These are phyloP conservation scores for Amylocarpus encephaloides DNA, from an alignment of 2,329 filamentous ascomycete species.

Conservation along the genomic window DNA sequence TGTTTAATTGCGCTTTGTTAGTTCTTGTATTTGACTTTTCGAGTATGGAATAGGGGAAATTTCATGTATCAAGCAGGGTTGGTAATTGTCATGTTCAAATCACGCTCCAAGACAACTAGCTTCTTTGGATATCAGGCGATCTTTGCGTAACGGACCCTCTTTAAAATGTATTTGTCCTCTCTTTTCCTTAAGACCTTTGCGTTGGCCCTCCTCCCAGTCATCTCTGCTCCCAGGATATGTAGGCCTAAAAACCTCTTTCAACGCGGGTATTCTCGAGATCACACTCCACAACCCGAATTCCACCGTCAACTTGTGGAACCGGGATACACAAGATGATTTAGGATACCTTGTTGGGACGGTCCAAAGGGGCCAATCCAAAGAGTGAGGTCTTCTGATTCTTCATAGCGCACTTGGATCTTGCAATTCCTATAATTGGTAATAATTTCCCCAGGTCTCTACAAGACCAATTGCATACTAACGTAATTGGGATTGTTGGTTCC, in stretches of 20 bases:
- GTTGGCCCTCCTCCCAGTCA: background rate
- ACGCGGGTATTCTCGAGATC: conserved; percentile 44
- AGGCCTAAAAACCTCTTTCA: background rate
- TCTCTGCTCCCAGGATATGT: background rate
- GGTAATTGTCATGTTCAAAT: no score
- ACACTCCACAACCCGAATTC: conserved; percentile 59
- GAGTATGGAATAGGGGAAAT: no score
- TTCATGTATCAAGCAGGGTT: no score
- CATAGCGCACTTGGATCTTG: background rate
- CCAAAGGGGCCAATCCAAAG: background rate
- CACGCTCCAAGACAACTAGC: no score
- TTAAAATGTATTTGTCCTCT: background rate
- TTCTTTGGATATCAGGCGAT: no score
- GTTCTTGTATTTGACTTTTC: no score
- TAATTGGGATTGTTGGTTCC: background rate
- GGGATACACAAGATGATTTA: background rate
- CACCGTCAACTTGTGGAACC: background rate
- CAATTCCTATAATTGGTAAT: background rate
- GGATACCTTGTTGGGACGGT: background rate
- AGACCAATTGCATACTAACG: background rate
- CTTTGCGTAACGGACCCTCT: background rate
- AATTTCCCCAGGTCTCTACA: background rate
- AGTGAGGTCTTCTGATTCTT: background rate
- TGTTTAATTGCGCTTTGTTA: no score
- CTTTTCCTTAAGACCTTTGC: background rate